Evolutionary conservation across 2,329 filamentous ascomycete genomes (phyloP).

Genomic region (Sporothrix humicola): DNA sequence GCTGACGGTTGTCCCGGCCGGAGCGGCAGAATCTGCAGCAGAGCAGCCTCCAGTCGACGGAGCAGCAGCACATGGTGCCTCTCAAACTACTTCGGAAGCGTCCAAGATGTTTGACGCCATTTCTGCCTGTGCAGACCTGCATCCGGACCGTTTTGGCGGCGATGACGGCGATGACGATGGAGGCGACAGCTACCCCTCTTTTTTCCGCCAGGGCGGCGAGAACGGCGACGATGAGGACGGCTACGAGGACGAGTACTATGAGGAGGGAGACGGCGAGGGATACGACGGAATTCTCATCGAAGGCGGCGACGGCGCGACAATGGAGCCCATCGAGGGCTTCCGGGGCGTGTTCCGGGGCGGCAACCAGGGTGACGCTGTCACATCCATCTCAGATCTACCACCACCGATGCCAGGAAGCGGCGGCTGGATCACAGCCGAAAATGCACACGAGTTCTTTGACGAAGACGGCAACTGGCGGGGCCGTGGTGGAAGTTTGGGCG

Average conservation of each 20-base stretch:
- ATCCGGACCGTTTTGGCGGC: constrained; percentile 70
- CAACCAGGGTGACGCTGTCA: constrained; percentile 46
- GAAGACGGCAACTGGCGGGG: constrained; percentile 79
- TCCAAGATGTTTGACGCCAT: constrained; percentile 70
- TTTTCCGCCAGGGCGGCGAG: constrained; percentile 60
- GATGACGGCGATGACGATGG: constrained; percentile 62
- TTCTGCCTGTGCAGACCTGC: constrained; percentile 74
- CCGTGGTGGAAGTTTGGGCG: constrained; percentile 60
- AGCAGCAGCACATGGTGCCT: constrained; percentile 24
- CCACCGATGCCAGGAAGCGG: constrained; percentile 73
- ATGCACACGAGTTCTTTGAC: constrained; percentile 83
- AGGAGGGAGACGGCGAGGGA: constrained; percentile 63
- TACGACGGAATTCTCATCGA: constrained; percentile 63
- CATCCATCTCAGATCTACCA: constrained; percentile 58
- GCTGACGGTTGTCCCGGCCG: constrained; percentile 66
- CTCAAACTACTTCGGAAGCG: constrained; percentile 43
- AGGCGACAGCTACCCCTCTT: constrained; percentile 58
- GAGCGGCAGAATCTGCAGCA: constrained; percentile 33
- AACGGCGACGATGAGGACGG: constrained; percentile 61
- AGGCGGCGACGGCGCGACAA: constrained; percentile 50
- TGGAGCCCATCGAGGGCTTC: constrained; percentile 62
- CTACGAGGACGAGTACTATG: constrained; percentile 53
- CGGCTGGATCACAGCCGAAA: constrained; percentile 91
- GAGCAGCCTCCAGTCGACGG: neutral
- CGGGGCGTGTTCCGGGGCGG: constrained; percentile 59